phyloP scores from a whole-genome alignment of 2,329 filamentous ascomycete genomes.

The Colletotrichum lentis region DNA sequence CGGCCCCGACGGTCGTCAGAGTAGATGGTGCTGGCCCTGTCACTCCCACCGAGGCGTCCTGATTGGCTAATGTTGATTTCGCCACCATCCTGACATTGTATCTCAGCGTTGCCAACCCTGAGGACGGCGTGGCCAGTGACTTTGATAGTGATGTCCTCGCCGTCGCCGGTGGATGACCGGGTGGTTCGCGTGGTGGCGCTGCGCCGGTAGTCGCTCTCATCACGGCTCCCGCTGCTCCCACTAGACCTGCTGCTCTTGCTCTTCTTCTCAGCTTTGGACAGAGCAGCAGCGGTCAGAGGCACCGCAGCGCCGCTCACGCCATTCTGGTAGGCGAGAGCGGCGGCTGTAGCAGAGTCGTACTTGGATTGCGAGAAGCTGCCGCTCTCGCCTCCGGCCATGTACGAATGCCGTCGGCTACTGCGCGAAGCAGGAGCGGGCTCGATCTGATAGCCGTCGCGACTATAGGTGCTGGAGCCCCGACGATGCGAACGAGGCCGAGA shows the following conservation, averaged over 20 bases:
- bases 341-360: constrained; percentile 55
- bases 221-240: constrained; percentile 66
- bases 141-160: constrained; percentile 68
- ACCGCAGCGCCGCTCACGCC: constrained; percentile 56
- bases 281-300: constrained; percentile 63
- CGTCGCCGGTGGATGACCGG: constrained; percentile 55
- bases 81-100: constrained; percentile 66
- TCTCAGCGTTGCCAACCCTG: constrained; percentile 64
- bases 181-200: constrained; percentile 70
- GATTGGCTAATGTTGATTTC: constrained; percentile 64
- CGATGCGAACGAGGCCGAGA: constrained; percentile 45
- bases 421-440: constrained; percentile 47
- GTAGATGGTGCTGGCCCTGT: constrained; percentile 60
- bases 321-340: constrained; percentile 62
- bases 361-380: constrained; percentile 49
- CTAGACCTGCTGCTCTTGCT: constrained; percentile 64
- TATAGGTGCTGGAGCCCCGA: constrained; percentile 49
- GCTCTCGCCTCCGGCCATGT: constrained; percentile 51
- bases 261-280: constrained; percentile 59
- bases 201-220: constrained; percentile 70
- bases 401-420: constrained; percentile 51
- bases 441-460: constrained; percentile 51
- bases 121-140: constrained; percentile 65
- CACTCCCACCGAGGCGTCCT: constrained; percentile 57
- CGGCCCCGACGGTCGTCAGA: constrained; percentile 59